Evolutionary conservation across 192 early-diverging fungal genomes (phyloP), one percentile per base, ranked within the genome.

Genomic region (Glomus cerebriforme): DNA sequence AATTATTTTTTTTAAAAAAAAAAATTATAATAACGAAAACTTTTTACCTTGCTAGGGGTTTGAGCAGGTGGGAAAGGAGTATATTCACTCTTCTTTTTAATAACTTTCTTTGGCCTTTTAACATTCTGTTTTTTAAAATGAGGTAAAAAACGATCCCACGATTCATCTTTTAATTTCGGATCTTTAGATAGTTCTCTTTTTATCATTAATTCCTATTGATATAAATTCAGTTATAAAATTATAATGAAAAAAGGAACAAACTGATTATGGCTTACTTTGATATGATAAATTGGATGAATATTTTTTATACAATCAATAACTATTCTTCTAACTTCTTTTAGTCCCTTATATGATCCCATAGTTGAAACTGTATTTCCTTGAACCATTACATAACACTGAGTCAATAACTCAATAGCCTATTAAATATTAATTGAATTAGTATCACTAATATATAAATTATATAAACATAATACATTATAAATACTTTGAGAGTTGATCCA

Each of bases 261-360:
- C 1, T 13, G 12, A 43, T 43, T 43, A 43, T 43, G n/a, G 10
- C 39, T 34, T 88, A 91, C 91, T 85, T 97, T 97, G 84, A 99
- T 99, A 73, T 99, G 95, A 86, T 99, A 98, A 79, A 99, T 97
- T 37, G 98, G 98, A 84, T 99, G 98, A 58, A 98, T 85, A 85
- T 99, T 99, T 81, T 97, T 97, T 91, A 99, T 95, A 81, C 98
- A 99, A 86, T 99, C 98, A 67, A 96, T 85, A 3, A 99, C 93
- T 60, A 99, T 96, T 54, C 93, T 86, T 29, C 96, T 90, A 29
- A 96, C 92, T 58, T 93, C 90, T 83, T 96, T 95, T 45, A 99
- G 75, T 3, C 95, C 95, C 79, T 92, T 94, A 85, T 91, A 93
- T 7, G 93, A 91, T 2, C 98, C 98, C 95, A 99, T 97, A 24